Conservation (phyloP, 2,329 filamentous ascomycete species). For the Colletotrichum trifolii region DNA sequence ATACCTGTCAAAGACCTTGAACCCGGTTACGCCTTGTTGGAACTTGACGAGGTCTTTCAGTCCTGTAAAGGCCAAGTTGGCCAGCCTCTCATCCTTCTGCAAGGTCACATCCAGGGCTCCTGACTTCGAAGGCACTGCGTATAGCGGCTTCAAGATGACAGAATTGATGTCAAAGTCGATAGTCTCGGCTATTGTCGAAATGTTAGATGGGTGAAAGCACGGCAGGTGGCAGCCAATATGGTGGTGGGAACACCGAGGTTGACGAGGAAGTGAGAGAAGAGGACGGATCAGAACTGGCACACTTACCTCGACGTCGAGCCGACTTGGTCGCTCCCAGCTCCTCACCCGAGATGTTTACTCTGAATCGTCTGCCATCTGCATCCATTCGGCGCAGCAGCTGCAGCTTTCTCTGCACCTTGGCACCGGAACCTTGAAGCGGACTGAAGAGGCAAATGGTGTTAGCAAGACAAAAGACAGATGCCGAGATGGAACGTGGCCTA, state of each 20-base stretch:
- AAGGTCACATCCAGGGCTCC: slow-evolving; percentile 44
- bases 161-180: slow-evolving; percentile 47
- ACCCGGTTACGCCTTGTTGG: slow-evolving; percentile 48
- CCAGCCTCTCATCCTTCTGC: slow-evolving; percentile 45
- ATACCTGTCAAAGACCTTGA: slow-evolving; percentile 44
- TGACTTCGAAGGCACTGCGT: slow-evolving; percentile 38
- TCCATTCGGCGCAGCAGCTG: slow-evolving; percentile 41
- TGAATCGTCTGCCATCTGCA: slow-evolving; percentile 41
- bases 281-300: no score
- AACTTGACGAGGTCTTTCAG: slow-evolving; percentile 44
- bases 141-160: slow-evolving; percentile 43
- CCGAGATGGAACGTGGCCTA: no score
- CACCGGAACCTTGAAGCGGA: slow-evolving; percentile 20
- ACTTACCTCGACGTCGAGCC: slow-evolving; percentile 32
- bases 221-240: no score
- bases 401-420: slow-evolving; percentile 34
- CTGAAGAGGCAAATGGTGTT: slow-evolving; percentile 3
- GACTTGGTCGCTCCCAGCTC: slow-evolving; percentile 21
- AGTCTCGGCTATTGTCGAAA: slow-evolving; percentile 26
- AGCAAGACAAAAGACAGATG: neutral
- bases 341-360: slow-evolving; percentile 37
- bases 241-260: no score
- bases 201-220: no score
- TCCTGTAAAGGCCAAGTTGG: slow-evolving; percentile 42
- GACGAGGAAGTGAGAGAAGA: no score